Percentiles rank a stretch among this genome's conserved stretches.
Conservation (phyloP, 495 filamentous ascomycete species). For the Talaromyces thailandensis region DNA sequence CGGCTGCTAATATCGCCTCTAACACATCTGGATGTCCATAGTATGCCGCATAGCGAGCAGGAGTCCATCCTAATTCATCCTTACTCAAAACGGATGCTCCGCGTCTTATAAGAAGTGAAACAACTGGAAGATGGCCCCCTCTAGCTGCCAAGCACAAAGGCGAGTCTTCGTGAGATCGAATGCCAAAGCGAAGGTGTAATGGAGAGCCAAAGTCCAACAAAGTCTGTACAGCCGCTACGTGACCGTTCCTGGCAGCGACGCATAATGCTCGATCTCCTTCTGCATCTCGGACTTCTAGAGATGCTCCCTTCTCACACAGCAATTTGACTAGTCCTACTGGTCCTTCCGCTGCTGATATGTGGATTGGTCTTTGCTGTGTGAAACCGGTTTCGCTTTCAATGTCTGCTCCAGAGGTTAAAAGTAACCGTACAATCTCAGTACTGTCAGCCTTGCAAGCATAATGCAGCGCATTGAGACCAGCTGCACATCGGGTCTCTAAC, state of each 20-base stretch:
- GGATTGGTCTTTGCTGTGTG: constrained; percentile 26
- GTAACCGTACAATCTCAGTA: constrained; percentile 24
- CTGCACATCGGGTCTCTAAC: constrained; percentile 20
- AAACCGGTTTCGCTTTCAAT: constrained; percentile 25
- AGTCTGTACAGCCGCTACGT: constrained; percentile 25
- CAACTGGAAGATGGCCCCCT: constrained; percentile 28
- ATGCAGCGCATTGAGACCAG: constrained; percentile 29
- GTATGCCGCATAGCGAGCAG: constrained; percentile 30
- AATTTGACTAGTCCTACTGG: constrained; percentile 24
- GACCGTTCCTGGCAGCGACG: constrained; percentile 26
- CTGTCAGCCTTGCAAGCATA: constrained; percentile 33
- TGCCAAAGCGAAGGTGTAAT: constrained; percentile 17
- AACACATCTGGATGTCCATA: constrained; percentile 29
- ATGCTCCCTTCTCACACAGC: constrained; percentile 28
- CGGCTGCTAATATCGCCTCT: not conserved
- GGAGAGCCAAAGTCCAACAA: constrained; percentile 31
- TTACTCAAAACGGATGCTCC: constrained; percentile 30
- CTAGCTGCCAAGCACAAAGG: constrained; percentile 33
- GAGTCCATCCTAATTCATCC: constrained; percentile 32
- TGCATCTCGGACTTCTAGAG: constrained; percentile 28
- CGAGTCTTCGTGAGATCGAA: constrained; percentile 27
- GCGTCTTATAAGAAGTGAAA: constrained; percentile 22
- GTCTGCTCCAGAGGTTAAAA: constrained; percentile 30
- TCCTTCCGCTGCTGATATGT: constrained; percentile 25
- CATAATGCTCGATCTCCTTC: constrained; percentile 29